Percentiles rank a stretch among this genome's conserved stretches.
phyloP scores from a whole-genome alignment of 768 basidiomycete genomes.

The Leucocoprinus leucothites region DNA sequence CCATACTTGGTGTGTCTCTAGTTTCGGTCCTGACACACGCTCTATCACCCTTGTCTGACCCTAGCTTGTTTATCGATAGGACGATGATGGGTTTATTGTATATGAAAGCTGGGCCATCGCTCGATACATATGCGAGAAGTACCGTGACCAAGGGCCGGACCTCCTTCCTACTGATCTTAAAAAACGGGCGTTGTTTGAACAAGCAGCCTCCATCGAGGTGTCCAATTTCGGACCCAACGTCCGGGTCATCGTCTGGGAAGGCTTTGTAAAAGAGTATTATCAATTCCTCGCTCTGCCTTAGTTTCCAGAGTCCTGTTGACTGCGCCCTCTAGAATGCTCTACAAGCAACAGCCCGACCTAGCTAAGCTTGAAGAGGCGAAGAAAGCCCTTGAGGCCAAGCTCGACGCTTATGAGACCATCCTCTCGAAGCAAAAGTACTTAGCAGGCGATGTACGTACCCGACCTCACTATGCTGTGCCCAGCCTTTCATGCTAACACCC shows the following conservation, averaged over 20 bases:
- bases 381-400: conserved; percentile 26
- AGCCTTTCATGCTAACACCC: not conserved
- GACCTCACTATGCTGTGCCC: not conserved
- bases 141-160: conserved; percentile 38
- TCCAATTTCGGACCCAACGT: conserved; percentile 41
- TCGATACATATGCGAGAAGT: conserved; percentile 50
- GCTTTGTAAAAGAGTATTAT: conserved; percentile 43
- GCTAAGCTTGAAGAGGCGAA: conserved; percentile 19
- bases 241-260: conserved; percentile 34
- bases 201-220: conserved; percentile 42
- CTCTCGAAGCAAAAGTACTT: conserved; percentile 46
- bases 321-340: too few species aligned
- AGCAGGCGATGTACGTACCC: conserved; percentile 33
- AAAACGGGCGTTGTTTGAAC: conserved; percentile 31
- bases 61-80: conserved; percentile 23
- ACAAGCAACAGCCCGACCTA: conserved; percentile 23
- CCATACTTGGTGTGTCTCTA: not conserved
- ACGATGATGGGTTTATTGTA: conserved; percentile 55
- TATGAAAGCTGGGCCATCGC: conserved; percentile 55
- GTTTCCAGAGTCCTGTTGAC: too few species aligned
- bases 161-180: conserved; percentile 40
- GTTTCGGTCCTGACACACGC: too few species aligned
- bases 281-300: too few species aligned
- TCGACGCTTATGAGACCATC: conserved; percentile 45
- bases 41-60: too few species aligned